Evolutionary conservation across 2,329 filamentous ascomycete genomes (phyloP), one percentile per base, ranked within the genome.

Genomic region (Lasiodiplodia sp.): DNA sequence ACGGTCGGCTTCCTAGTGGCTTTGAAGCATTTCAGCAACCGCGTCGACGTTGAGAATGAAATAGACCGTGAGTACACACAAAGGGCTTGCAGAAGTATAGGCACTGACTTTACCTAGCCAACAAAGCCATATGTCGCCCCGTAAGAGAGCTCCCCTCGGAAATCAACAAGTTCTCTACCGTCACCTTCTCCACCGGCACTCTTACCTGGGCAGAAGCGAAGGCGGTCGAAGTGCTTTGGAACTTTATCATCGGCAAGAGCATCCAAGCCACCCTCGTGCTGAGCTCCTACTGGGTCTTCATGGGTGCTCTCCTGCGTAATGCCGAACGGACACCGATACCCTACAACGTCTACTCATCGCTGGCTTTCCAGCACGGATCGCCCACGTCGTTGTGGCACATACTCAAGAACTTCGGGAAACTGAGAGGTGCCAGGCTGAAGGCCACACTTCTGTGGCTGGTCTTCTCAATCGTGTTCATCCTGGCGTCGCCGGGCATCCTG

Each of bases 191-290:
- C 44, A 64, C 60, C 1, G 60, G 60, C 47, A 64, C 60, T 7
- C 60, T 68, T 10, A 68, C 14, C n/a, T 51, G 60, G 28, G 67
- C 49, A 18, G 51, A 68, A 34, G 67, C 67, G 16, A 68, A 68
- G 37, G 67, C 67, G 14, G 37, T 68, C 37, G 67, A 68, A 25
- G 67, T 68, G 8, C 34, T 51, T 34, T 65, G 67, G 67, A 68
- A 68, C 51, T 51, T 65, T 11, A 23, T 68, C 8, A 28, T 68
- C 34, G 67, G 67, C n/a, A 62, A 62, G 10, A 37, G 57, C 31
- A 63, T 62, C 23, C 66, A 68, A n/a, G 66, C 47, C 18, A 7
- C 55, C 21, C 57, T 68, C 6, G 23, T 44, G 14, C 34, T 38
- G 4, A 40, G 57, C 21, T 68, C 60, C 10, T 63, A 68, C 47